These are phyloP conservation scores for Hypericum androsaemum DNA, from an alignment of 345 rosid species.

Conservation along the genomic window DNA sequence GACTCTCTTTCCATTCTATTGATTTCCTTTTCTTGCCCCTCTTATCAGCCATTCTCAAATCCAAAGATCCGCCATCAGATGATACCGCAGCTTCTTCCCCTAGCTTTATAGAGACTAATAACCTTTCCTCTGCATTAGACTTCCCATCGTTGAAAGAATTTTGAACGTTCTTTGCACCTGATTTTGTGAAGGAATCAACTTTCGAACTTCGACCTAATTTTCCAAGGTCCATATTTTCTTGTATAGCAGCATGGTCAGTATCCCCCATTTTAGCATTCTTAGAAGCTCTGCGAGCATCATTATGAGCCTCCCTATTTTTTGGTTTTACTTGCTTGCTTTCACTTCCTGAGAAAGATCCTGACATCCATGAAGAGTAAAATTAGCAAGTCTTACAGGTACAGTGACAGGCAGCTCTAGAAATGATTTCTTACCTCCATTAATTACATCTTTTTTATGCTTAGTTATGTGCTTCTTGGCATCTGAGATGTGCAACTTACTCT, in stretches of 20 bases:
- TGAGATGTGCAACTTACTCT: constrained; percentile 14
- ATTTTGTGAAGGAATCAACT: constrained; percentile 16
- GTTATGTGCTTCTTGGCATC: constrained; percentile 7
- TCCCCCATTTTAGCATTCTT: constrained; percentile 37
- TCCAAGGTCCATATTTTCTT: constrained; percentile 9
- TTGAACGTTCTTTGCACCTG: constrained; percentile 15
- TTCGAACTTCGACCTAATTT: constrained; percentile 17
- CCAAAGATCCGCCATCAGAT: constrained; percentile 31
- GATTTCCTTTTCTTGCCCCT: constrained; percentile 35
- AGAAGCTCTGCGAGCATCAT: constrained; percentile 20
- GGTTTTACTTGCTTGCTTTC: constrained; percentile 25
- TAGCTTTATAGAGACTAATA: constrained; percentile 24
- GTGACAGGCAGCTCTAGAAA: constrained; percentile 5
- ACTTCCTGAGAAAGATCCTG: constrained; percentile 24
- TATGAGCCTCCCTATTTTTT: constrained; percentile 33
- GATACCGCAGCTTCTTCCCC: constrained; percentile 32
- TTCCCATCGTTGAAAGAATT: constrained; percentile 23
- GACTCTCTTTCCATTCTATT: constrained; percentile 24
- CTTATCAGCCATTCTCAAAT: constrained; percentile 23
- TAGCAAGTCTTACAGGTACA: background rate
- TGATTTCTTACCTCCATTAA: constrained; percentile 23
- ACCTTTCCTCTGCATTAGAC: constrained; percentile 25
- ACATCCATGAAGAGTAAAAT: too few relatives aligned
- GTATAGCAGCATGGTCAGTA: constrained; percentile 9
- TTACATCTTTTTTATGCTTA: constrained; percentile 11